Evolutionary conservation across 331 rosid species (phyloP), one percentile per base, ranked within the genome.

Genomic region (Rhamnella rubrinervis): DNA sequence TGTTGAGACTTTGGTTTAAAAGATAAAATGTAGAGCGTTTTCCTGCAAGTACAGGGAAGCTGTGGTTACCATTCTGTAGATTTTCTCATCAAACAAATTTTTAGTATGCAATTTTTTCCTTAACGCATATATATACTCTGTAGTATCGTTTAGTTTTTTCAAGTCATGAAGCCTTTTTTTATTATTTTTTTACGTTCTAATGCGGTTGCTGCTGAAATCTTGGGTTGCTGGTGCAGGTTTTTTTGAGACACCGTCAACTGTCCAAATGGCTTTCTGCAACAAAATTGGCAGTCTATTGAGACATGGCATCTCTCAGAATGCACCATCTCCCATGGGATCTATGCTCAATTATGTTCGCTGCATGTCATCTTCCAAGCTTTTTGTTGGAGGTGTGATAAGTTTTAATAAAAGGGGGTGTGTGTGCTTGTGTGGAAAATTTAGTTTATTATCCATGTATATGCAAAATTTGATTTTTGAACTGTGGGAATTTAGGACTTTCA

Each of bases 341-440:
- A 77, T 88, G 87, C 84, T 91, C 62, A 86, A 91, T 61, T 79
- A 73, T n/a, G 53, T 81, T 64, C 95, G 95, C 61, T 86, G 71
- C 86, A 86, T 91, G 95, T 88, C 95, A 8, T 75, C 91, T 8
- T 71, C 79, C 78, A 91, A 85, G 91, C 97, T 88, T 67, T 91
- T 88, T 26, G 1, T 91, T 18, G 97, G 97, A 76, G 92, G 97
- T 88, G 76, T 55, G 46, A 15, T 23, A 15, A 6, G 23, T 63
- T 20, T 46, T 20, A 50, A 38, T 75, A 20, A 1, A 9, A 51
- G 6, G 31, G 7, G 31, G 17, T 16, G 8, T 16, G 3, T 11
- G 37, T 73, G 31, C n/a, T n/a, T 26, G 31, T 26, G 2, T 1
- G 2, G 44, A 44, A 20, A 55, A 13, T 11, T 14, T 44, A n/a